Evolutionary conservation across 2,329 filamentous ascomycete species (phyloP).

Genomic region (Phialophora verrucosa): DNA sequence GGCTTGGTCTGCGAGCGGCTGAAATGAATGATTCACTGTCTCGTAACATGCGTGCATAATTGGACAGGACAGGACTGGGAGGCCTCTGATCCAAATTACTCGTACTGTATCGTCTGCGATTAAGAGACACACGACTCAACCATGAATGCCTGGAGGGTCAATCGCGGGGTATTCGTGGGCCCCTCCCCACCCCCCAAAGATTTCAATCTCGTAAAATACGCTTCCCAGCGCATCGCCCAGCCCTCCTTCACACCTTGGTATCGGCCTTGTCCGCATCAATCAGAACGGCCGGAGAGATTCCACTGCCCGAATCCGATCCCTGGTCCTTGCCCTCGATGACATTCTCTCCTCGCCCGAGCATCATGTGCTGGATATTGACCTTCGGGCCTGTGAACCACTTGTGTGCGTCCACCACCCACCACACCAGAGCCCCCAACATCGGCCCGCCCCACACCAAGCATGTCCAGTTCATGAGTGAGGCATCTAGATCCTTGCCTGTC

Average conservation of each 20-base stretch:
- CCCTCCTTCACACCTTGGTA: conserved; percentile 20
- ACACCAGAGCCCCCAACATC: conserved; percentile 43
- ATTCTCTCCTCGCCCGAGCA: conserved; percentile 50
- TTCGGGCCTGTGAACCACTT: conserved; percentile 47
- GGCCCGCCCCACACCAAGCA: conserved; percentile 44
- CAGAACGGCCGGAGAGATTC: conserved; percentile 8
- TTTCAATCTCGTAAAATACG: neutral
- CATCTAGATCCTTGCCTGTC: conserved; percentile 64
- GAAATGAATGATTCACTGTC: neutral
- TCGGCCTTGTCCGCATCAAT: conserved; percentile 21
- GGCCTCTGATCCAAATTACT: neutral
- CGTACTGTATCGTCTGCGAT: too few species aligned
- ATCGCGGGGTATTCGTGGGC: neutral
- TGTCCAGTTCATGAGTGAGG: conserved; percentile 57
- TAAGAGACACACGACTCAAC: neutral
- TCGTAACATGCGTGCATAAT: neutral
- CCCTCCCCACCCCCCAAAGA: neutral
- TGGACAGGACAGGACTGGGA: neutral
- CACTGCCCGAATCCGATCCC: conserved; percentile 29
- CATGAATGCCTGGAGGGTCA: neutral
- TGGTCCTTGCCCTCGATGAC: conserved; percentile 45
- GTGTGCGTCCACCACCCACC: conserved; percentile 43
- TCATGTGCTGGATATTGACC: conserved; percentile 46
- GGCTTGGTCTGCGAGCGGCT: neutral
- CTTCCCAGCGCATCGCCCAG: neutral